Conservation (phyloP, 306 rosid genomes). For the Rosa lucieae region DNA sequence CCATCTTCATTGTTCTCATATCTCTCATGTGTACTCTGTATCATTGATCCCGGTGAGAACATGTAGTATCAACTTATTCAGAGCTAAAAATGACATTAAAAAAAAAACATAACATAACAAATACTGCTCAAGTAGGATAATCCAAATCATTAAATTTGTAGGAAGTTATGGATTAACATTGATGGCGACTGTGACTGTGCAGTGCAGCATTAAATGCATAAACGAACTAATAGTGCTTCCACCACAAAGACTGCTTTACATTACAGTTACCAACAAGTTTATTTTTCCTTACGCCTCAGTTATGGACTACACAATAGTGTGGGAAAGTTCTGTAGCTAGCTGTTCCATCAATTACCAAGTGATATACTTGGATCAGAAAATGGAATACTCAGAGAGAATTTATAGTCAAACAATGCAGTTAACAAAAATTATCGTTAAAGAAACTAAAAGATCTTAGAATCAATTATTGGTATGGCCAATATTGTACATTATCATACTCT, state of each 20-base stretch:
- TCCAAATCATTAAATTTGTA: background rate
- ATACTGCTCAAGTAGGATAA: background rate
- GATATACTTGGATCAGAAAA: background rate
- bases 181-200: background rate
- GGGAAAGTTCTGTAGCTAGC: background rate
- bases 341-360: background rate
- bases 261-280: background rate
- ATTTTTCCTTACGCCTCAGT: background rate
- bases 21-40: slow-evolving; percentile 23
- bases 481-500: background rate
- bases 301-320: background rate
- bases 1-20: slow-evolving; percentile 28
- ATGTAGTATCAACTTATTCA: background rate
- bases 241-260: background rate
- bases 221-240: background rate
- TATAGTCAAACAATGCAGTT: background rate
- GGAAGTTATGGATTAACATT: background rate
- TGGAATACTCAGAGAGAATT: background rate
- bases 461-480: background rate
- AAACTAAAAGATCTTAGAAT: background rate
- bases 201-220: background rate
- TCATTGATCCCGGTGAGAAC: background rate
- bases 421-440: background rate
- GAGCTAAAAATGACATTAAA: background rate
- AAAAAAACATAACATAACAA: background rate